These are phyloP conservation scores for Phytophthora pisi DNA, from an alignment of 352 stramenopile genomes.

Conservation along the genomic window DNA sequence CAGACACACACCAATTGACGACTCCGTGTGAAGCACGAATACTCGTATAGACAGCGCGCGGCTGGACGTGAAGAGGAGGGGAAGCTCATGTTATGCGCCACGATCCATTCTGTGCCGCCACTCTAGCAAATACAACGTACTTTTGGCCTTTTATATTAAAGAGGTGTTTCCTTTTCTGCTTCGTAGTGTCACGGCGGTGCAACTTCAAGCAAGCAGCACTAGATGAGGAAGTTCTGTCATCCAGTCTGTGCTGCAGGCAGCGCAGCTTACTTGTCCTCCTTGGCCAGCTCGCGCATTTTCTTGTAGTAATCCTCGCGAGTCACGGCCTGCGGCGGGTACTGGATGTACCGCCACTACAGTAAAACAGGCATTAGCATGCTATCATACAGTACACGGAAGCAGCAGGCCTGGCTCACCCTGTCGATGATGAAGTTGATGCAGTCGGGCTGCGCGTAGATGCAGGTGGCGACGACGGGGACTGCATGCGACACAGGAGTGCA, in stretches of 20 bases:
- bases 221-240: neutral
- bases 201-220: neutral
- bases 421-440: conserved; percentile 82
- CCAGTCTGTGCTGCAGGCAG: neutral
- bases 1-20: neutral
- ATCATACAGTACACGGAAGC: neutral
- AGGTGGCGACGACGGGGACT: conserved; percentile 83
- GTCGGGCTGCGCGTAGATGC: conserved; percentile 86
- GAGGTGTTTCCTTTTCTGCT: conserved; percentile 4
- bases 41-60: conserved; percentile 24
- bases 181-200: neutral
- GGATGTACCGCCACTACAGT: conserved; percentile 83
- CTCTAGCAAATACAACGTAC: conserved; percentile 21
- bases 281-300: conserved; percentile 76
- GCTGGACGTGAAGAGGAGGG: conserved; percentile 3
- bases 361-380: neutral
- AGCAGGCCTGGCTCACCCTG: neutral
- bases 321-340: conserved; percentile 79
- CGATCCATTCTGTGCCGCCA: conserved; percentile 4
- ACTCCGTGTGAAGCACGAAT: conserved; percentile 3
- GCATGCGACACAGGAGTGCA: neutral
- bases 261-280: conserved; percentile 53
- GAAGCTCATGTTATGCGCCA: neutral
- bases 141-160: conserved; percentile 29
- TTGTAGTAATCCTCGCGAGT: conserved; percentile 78